phyloP scores from a whole-genome alignment of 192 early-diverging fungal species.

The Coemansia guatemalensis region DNA sequence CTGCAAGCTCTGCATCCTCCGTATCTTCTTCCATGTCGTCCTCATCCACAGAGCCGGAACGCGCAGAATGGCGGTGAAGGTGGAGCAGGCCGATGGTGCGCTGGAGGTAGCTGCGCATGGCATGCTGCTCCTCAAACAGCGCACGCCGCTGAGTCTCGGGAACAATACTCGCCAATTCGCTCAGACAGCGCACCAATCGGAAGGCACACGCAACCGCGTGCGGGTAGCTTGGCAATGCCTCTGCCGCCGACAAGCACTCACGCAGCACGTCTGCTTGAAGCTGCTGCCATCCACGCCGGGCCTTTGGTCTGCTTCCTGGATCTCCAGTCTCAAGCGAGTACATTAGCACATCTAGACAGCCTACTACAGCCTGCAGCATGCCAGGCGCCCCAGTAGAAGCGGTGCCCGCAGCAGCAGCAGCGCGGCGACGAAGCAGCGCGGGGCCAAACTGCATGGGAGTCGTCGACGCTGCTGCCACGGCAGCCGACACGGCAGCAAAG shows the following conservation, averaged over 20 bases:
- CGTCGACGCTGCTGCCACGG: slow-evolving; percentile 21
- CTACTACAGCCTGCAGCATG: slow-evolving; percentile 23
- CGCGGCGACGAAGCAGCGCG: not conserved
- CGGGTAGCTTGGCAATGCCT: slow-evolving; percentile 46
- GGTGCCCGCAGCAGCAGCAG: not conserved
- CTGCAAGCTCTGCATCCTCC: not conserved
- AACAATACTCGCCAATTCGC: slow-evolving; percentile 14
- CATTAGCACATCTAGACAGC: slow-evolving; percentile 37
- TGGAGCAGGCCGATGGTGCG: slow-evolving; percentile 30
- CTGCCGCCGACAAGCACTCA: slow-evolving; percentile 41
- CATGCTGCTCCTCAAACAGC: slow-evolving; percentile 43
- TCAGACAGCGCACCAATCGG: slow-evolving; percentile 38
- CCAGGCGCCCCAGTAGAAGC: not conserved
- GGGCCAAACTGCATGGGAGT: not conserved
- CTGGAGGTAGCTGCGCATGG: slow-evolving; percentile 30
- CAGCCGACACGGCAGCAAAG: slow-evolving; percentile 45
- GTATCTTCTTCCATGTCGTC: not conserved
- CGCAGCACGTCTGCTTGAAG: slow-evolving; percentile 45
- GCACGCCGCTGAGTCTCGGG: slow-evolving; percentile 15
- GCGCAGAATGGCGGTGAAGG: slow-evolving; percentile 31
- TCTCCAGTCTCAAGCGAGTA: slow-evolving; percentile 3
- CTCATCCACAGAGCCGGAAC: not conserved
- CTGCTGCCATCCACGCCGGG: slow-evolving; percentile 28
- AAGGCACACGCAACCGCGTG: slow-evolving; percentile 39
- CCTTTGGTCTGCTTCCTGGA: not conserved